Base-by-base conservation (phyloP, 306 rosid species). In the Bauhinia variegata region DNA sequence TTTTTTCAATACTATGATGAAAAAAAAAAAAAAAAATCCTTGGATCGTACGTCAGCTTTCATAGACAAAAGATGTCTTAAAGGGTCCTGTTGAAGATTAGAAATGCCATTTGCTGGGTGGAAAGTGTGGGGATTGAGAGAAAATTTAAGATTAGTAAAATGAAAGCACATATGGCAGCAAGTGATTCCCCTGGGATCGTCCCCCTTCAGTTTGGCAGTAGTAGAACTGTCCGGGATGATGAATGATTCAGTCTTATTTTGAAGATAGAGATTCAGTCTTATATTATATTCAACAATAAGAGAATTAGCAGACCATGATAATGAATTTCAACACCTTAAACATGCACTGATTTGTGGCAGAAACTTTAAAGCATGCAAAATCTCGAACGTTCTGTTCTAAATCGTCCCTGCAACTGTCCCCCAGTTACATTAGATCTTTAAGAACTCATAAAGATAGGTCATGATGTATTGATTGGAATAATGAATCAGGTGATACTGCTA, bases 21-120 rank as follows among this genome's bases (percentile, higher is more conserved):
- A n/a, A n/a, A n/a, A n/a, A n/a, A n/a, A n/a, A 46, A 43, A 38
- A 6, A 16, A 11, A 54, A 12, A 37, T 10, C 13, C 16, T 41
- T 46, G 30, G 44, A 33, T 38, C 56, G 19, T 39, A 66, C 56
- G 41, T 67, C 36, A 53, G 63, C 77, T 52, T 41, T 48, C 46
- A 48, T 39, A 51, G 19, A 41, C 32, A 12, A 57, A 11, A 59
- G 59, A 38, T 60, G 55, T 37, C 47, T 17, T 28, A 70, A 33
- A 46, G 44, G 36, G 39, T 13, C 19, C 18, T 67, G 37, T 23
- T 65, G 31, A 53, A 71, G 13, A 39, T 18, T 38, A 60, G 8
- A 65, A 12, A 6, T 28, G 31, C 28, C 63, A 52, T 39, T 68
- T 9, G 38, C 60, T 53, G 34, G 12, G 50, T 44, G 15, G 49